Conservation (phyloP, 495 filamentous ascomycete species). For the Astrocystis sublimbata region DNA sequence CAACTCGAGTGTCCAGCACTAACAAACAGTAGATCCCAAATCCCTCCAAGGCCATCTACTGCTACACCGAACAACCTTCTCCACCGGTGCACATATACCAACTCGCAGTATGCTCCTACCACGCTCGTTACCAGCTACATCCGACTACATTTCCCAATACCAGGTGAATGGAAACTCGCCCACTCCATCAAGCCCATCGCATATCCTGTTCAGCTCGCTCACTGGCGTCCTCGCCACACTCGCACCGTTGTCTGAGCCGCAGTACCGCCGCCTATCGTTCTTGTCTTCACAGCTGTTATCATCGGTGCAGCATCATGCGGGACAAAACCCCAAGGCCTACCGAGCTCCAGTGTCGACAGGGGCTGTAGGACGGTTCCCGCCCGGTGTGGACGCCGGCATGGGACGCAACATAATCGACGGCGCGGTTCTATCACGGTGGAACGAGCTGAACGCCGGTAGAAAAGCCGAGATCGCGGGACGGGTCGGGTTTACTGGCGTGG, state of each 20-base stretch:
- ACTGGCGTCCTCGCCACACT: constrained; percentile 77
- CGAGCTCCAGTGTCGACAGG: constrained; percentile 48
- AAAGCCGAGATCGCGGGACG: constrained; percentile 68
- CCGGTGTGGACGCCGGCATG: constrained; percentile 49
- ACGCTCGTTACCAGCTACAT: constrained; percentile 50
- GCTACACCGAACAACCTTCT: constrained; percentile 81
- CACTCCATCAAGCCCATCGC: constrained; percentile 44
- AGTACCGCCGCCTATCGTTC: constrained; percentile 81
- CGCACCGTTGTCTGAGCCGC: constrained; percentile 72
- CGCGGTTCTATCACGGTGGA: constrained; percentile 59
- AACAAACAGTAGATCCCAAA: constrained; percentile 73
- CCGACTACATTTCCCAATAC: constrained; percentile 43
- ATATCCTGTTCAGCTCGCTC: constrained; percentile 68
- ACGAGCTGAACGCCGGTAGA: constrained; percentile 66
- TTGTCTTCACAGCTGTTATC: constrained; percentile 77
- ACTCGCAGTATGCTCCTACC: constrained; percentile 75
- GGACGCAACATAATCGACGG: constrained; percentile 55
- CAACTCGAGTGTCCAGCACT: constrained; percentile 15
- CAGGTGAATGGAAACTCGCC: constrained; percentile 27
- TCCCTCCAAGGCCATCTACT: constrained; percentile 86
- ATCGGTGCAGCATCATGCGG: constrained; percentile 71
- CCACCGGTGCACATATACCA: constrained; percentile 74
- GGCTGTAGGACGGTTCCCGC: constrained; percentile 28
- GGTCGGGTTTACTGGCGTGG: constrained; percentile 61
- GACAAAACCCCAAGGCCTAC: constrained; percentile 79